phyloP scores from a whole-genome alignment of 2,329 filamentous ascomycete genomes.

The Trichoderma asperellum region DNA sequence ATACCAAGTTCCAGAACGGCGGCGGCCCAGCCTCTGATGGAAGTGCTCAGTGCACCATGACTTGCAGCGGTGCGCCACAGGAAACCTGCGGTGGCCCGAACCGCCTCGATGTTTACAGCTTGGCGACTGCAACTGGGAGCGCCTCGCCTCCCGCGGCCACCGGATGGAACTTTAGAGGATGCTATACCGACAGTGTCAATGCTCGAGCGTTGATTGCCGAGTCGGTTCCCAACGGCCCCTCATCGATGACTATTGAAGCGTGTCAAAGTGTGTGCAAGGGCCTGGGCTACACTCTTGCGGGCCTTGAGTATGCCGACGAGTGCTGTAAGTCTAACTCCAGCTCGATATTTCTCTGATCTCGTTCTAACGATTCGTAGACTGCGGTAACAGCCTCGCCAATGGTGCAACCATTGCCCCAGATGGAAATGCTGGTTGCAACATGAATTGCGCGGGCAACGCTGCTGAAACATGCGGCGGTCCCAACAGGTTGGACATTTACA shows the following conservation, averaged over 20 bases:
- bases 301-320: slow-evolving; percentile 9
- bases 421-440: slow-evolving; percentile 9
- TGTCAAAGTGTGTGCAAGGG: slow-evolving; percentile 16
- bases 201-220: slow-evolving; percentile 12
- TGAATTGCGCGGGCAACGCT: slow-evolving; percentile 7
- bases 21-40: slow-evolving; percentile 13
- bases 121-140: slow-evolving; percentile 10
- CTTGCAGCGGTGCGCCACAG: slow-evolving; percentile 8
- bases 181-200: slow-evolving; percentile 8
- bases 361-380: background rate
- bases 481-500: background rate
- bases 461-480: slow-evolving; percentile 9
- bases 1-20: slow-evolving; percentile 9
- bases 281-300: slow-evolving; percentile 2
- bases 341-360: background rate
- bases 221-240: background rate
- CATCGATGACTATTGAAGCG: slow-evolving; percentile 13
- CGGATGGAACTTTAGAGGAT: slow-evolving; percentile 7
- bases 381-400: slow-evolving; percentile 16
- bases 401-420: slow-evolving; percentile 1
- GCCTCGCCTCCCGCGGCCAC: background rate
- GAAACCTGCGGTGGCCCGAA: slow-evolving; percentile 12
- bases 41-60: slow-evolving; percentile 21
- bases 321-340: slow-evolving; percentile 7
- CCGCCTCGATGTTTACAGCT: slow-evolving; percentile 4